Evolutionary conservation across 345 rosid genomes (phyloP), one percentile per base, ranked within the genome.

Genomic region (Pugionium cornutum): DNA sequence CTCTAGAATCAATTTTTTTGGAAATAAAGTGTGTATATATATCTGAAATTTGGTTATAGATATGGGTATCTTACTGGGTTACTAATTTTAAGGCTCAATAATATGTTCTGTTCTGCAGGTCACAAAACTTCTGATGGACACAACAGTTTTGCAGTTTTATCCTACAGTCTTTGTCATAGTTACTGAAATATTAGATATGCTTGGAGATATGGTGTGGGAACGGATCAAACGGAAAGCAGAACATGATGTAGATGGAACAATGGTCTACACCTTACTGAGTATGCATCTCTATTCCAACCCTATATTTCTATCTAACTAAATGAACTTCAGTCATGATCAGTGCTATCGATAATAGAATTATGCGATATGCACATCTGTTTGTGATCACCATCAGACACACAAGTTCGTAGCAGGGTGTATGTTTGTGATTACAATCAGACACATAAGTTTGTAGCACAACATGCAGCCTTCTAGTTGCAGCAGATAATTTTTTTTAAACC

Each of bases 181-280:
- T 55, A 82, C 91, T 9, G 97, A 92, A 66, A 75, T 89, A 70
- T 68, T 92, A 73, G 95, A 92, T 77, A 84, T 84, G 84, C 87
- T 92, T 55, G 98, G 98, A 53, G 84, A 86, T 76, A 68, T 92
- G 89, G 96, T 92, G 62, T 89, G 98, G 98, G 80, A 87, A 63
- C 91, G 97, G 62, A 80, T 92, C 73, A 82, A 74, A 77, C 83
- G 79, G 72, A 92, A 82, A 84, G 95, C 92, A 78, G 92, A 89
- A 79, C 66, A 73, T 73, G 72, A 86, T 67, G 89, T 80, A 67
- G 78, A 83, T 80, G 96, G 89, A 77, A 68, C 71, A 36, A 50
- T 60, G 46, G 58, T 83, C 50, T 63, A 77, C 70, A 58, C 76
- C 65, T 81, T 92, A 71, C 81, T 79, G 77, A 91, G 98, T 89